Base-by-base conservation (phyloP, 2,329 filamentous ascomycete species). In the Beauveria caledonica region DNA sequence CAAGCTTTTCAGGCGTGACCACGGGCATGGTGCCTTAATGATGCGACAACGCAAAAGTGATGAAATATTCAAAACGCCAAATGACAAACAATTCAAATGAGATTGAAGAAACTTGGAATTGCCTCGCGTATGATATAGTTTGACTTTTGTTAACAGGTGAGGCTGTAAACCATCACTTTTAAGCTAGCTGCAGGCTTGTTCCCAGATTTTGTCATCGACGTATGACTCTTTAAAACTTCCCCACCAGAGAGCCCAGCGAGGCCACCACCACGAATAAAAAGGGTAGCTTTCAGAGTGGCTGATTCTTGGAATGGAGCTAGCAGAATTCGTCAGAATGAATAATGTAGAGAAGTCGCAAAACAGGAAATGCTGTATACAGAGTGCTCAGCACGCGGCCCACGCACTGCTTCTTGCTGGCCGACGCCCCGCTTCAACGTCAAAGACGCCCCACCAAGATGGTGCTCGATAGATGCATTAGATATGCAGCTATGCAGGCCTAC, bases 1-100 rank as follows among this genome's bases (percentile, higher is more conserved):
- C 89, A 70, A 99, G 85, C 80, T 95, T 92, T 67, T 97, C 90
- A 64, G 92, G 86, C 65, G 85, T 88, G 66, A 99, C 91, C 66
- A 97, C 87, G 65, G 94, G 93, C 94, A 99, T 99, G 62, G 70
- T 82, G 75, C 8, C 23, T 23, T 36, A 17, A 19, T 53, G 25
- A 50, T 21, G 55, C 3, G 23, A 42, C 19, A 19, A 33, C 8
- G 17, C 27, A 46, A 50, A 46, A 50, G 55, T 27, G 19, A 2
- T 13, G 9, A 5, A 29, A 21, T 33, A 51, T 52, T n/a, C 45
- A 46, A 60, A 52, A 46, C 40, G 58, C 49, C 39, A 49, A 60
- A 54, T 29, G 19, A 29, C 27, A 54, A 40, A 15, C 9, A 44
- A 15, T 50, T n/a, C 17, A 60, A 50, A 60, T 56, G 33, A 56